Conservation (phyloP, 2,329 filamentous ascomycete genomes). For the Nemania sp. region DNA sequence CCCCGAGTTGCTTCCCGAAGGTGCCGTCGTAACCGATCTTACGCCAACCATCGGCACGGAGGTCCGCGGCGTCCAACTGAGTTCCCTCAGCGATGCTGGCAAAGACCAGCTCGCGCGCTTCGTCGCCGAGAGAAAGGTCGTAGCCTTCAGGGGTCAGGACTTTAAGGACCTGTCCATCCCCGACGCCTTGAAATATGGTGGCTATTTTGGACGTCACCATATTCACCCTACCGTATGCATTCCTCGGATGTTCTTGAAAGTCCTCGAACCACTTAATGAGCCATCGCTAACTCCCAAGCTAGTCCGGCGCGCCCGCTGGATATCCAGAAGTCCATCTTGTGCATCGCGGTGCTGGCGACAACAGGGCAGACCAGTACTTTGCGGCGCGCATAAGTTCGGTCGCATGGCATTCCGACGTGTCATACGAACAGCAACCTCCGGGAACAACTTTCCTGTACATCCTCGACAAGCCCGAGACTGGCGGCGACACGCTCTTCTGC, state of each 20-base stretch:
- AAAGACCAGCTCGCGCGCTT: conserved; percentile 78
- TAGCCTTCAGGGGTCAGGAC: conserved; percentile 77
- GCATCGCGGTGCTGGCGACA: conserved; percentile 70
- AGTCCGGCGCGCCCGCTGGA: conserved; percentile 71
- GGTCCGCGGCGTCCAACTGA: conserved; percentile 71
- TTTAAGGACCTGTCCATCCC: conserved; percentile 70
- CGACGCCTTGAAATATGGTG: conserved; percentile 68
- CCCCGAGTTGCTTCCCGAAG: conserved; percentile 65
- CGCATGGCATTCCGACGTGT: conserved; percentile 88
- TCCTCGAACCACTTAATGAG: background rate
- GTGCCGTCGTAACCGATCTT: conserved; percentile 59
- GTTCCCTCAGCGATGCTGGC: conserved; percentile 65
- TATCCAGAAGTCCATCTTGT: conserved; percentile 78
- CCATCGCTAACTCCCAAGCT: background rate
- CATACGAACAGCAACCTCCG: conserved; percentile 85
- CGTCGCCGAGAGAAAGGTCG: conserved; percentile 76
- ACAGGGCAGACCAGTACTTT: conserved; percentile 62
- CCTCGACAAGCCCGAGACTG: conserved; percentile 77
- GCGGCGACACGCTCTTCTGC: conserved; percentile 83
- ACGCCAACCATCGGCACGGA: conserved; percentile 77
- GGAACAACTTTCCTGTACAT: conserved; percentile 89
- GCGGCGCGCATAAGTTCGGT: conserved; percentile 73
- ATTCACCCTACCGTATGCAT: conserved; percentile 67
- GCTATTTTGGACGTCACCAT: conserved; percentile 80
- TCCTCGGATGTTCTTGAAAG: background rate